Evolutionary conservation across 2,329 filamentous ascomycete genomes (phyloP).

Genomic region (Penicillium sclerotiorum): DNA sequence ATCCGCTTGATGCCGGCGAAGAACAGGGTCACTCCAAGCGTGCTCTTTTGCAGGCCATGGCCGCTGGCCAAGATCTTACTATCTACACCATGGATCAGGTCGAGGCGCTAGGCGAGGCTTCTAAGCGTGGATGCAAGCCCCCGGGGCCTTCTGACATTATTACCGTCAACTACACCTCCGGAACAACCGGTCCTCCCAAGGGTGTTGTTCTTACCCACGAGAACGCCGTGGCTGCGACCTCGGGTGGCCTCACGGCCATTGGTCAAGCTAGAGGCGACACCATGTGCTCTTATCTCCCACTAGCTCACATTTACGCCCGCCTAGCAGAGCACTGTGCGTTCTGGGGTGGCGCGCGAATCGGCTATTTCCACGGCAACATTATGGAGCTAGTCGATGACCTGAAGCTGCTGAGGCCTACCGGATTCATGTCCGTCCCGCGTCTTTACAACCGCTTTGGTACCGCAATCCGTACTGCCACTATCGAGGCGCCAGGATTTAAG

Average conservation of each 20-base stretch:
- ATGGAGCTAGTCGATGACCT: constrained; percentile 84
- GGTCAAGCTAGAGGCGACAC: constrained; percentile 62
- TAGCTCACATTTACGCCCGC: constrained; percentile 93
- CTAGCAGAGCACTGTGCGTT: constrained; percentile 77
- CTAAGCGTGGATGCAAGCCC: constrained; percentile 69
- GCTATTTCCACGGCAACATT: constrained; percentile 94
- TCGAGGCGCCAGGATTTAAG: constrained; percentile 77
- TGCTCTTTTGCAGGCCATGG: constrained; percentile 74
- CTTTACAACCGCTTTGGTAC: constrained; percentile 88
- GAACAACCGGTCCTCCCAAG: constrained; percentile 66
- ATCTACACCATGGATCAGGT: constrained; percentile 81
- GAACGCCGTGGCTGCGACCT: constrained; percentile 74
- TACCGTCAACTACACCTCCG: constrained; percentile 72
- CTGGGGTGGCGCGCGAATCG: constrained; percentile 72
- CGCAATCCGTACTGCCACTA: constrained; percentile 75
- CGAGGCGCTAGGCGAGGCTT: constrained; percentile 74
- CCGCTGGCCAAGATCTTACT: constrained; percentile 70
- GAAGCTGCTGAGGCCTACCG: constrained; percentile 80
- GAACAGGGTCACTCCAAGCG: constrained; percentile 75
- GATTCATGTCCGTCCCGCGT: constrained; percentile 85
- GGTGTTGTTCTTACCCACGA: constrained; percentile 73
- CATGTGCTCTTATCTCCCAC: constrained; percentile 82
- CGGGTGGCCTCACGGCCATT: constrained; percentile 60
- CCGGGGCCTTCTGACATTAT: constrained; percentile 75
- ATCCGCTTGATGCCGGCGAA: constrained; percentile 80